Evolutionary conservation across 441 rosid species (phyloP), one percentile per base, ranked within the genome.

Genomic region (Mallotus japonicus): DNA sequence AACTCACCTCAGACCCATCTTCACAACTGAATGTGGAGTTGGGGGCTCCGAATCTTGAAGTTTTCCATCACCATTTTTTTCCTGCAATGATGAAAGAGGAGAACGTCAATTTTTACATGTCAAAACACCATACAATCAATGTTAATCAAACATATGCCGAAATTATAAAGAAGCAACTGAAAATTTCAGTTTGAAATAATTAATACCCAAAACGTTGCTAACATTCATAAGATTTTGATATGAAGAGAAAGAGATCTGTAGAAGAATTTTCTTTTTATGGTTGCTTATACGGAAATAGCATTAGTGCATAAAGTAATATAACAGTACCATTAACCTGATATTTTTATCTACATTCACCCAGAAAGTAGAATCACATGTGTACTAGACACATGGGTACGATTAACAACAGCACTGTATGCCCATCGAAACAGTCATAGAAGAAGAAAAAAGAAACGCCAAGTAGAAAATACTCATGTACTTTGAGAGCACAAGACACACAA

Each of bases 11-110:
- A 85, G 75, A 79, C 89, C 81, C 91, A 91, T 89, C 85, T 89
- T 96, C 77, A 87, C 77, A 72, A 82, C 91, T 68, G 99, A 91
- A 83, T 81, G 89, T 75, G 99, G 99, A 79, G 98, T 94, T 74
- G 89, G 90, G 75, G 99, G 97, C 93, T 94, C 99, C 4, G 97
- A 91, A 79, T 94, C 99, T 76, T 88, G 97, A 84, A 85, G 79
- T 85, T 88, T 96, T 59, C 77, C 79, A 79, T 92, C 97, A 61
- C 90, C 97, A 84, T 89, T 89, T 83, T 88, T 91, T 69, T 92
- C 99, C 99, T 96, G 91, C 71, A 83, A 73, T 61, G 62, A 77
- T 34, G 55, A 76, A 75, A 47, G 32, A 59, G 75, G 15, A 56
- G 59, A 82, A 71, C 65, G 47, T 63, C 61, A 55, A 15, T 15